Evolutionary conservation across 164 flowering plant species (phyloP).

Genomic region (Akebia trifoliata): DNA sequence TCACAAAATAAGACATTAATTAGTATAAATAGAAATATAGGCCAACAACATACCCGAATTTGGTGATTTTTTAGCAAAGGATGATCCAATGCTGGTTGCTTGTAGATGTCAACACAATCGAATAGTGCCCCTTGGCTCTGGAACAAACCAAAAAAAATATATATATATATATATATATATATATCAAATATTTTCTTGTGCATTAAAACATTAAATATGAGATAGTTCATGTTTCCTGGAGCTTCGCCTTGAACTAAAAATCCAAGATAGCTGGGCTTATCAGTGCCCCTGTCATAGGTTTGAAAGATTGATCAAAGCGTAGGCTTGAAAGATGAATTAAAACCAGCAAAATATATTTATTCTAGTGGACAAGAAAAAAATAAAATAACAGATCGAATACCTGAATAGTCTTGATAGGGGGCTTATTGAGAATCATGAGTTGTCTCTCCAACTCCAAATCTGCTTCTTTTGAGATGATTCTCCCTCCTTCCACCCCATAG

Average conservation of each 20-base stretch:
- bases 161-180: neutral
- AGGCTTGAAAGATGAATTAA: too few relatives aligned
- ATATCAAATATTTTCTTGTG: neutral
- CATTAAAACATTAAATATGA: neutral
- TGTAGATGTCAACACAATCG: neutral
- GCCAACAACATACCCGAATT: constrained; percentile 4
- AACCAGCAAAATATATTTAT: too few relatives aligned
- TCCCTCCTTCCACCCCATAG: neutral
- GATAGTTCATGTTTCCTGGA: too few relatives aligned
- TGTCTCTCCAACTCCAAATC: constrained; percentile 7
- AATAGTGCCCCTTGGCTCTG: neutral
- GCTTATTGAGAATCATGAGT: neutral
- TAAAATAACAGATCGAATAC: too few relatives aligned
- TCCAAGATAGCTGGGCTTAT: too few relatives aligned
- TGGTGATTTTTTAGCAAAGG: neutral
- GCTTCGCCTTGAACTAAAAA: too few relatives aligned
- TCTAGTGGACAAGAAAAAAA: too few relatives aligned
- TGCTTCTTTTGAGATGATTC: neutral
- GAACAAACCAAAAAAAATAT: neutral
- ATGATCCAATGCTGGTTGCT: neutral
- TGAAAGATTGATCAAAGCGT: too few relatives aligned
- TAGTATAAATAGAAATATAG: too few relatives aligned
- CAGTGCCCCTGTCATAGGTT: too few relatives aligned
- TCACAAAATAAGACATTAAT: too few relatives aligned
- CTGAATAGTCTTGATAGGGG: neutral